Base-by-base conservation (phyloP, 441 rosid species). In the Populus hybrid region DNA sequence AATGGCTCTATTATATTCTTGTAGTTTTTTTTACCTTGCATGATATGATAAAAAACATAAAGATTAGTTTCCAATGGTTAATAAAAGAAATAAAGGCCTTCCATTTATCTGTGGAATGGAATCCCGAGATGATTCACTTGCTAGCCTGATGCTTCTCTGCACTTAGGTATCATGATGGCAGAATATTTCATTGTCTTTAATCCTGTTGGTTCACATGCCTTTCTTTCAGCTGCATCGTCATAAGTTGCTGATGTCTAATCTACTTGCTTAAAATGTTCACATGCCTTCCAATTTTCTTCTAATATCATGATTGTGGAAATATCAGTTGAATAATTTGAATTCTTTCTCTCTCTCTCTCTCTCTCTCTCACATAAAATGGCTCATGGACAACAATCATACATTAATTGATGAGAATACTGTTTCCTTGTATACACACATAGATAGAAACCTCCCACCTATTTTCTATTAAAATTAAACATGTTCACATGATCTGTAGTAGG, bases 341-440 rank as follows among this genome's bases (percentile, higher is more conserved):
- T 30, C 57, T 35, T 9, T 64, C 28, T 26, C 28, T 26, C 28
- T 26, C 24, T 24, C 24, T 24, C 30, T 20, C 20, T 72, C 26
- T 8, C 30, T 42, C 10, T 36, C 59, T 35, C 35, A 1, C 2
- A 35, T 4, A 6, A 59, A 35, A 61, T 59, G 59, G 40, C 69
- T 70, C 24, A 2, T 57, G 18, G 20, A 79, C 36, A 28, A 40
- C 53, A 69, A 57, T 30, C 36, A 36, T 14, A 10, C 59, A 70
- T 28, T 69, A 26, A 23, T 36, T 65, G 1, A 71, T 46, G 57
- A 73, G 72, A 50, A 53, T 38, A 69, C 57, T 66, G 61, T 74
- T 76, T 71, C 34, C 74, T 72, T 34, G 24, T 34, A 28, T 35
- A 53, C n/a, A 5, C 40, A 46, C 78, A 72, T 65, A 28, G 75